These are phyloP conservation scores for Eimeria falciformis DNA, from an alignment of 169 alveolate species.

Conservation along the genomic window DNA sequence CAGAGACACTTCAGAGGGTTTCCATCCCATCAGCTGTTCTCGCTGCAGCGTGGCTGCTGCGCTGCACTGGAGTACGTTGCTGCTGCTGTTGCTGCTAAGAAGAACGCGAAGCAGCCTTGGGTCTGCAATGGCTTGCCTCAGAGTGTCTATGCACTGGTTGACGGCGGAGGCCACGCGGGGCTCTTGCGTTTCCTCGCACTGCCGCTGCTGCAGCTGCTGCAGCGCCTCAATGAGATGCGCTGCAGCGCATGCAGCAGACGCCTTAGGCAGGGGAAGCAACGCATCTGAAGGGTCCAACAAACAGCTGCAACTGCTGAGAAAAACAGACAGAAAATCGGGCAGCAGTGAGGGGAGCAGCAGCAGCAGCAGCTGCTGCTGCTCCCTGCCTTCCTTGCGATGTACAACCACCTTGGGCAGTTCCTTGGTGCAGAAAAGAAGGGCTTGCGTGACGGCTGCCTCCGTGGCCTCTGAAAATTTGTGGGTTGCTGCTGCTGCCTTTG, in stretches of 20 bases:
- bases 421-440: background rate
- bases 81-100: background rate
- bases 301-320: background rate
- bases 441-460: background rate
- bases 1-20: background rate
- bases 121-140: background rate
- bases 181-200: background rate
- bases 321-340: background rate
- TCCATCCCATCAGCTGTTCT: background rate
- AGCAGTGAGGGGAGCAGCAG: background rate
- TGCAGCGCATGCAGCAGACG: background rate
- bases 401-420: background rate
- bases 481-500: background rate
- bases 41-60: background rate
- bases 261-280: background rate
- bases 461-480: background rate
- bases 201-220: slow-evolving; percentile 6
- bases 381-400: too few species aligned
- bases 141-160: background rate
- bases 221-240: background rate
- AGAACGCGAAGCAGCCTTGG: background rate
- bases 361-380: background rate
- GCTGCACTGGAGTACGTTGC: background rate
- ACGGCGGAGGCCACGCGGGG: background rate
- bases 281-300: background rate